These are phyloP conservation scores for Ustilago curta DNA, from an alignment of 1,284 basidiomycete species.

Conservation along the genomic window DNA sequence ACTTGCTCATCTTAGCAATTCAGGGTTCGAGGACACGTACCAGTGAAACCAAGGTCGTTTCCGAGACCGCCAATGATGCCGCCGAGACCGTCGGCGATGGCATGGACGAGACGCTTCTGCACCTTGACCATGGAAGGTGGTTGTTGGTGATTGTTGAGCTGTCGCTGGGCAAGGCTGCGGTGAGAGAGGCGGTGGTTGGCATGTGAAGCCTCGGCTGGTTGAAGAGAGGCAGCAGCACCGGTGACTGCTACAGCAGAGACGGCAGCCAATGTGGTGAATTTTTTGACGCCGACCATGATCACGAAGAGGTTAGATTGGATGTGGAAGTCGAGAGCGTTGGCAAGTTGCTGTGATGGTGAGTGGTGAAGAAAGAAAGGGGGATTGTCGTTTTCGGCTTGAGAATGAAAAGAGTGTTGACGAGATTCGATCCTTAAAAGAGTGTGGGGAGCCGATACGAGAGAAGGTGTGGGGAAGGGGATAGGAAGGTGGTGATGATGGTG, in stretches of 20 bases:
- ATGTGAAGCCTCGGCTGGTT: conserved; percentile 31
- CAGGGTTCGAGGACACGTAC: conserved; percentile 28
- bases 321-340: conserved; percentile 2
- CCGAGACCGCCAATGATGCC: conserved; percentile 33
- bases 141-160: conserved; percentile 18
- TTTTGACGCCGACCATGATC: conserved; percentile 35
- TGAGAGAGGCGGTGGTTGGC: conserved; percentile 26
- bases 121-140: conserved; percentile 35
- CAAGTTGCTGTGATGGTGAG: not conserved
- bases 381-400: not conserved
- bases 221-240: conserved; percentile 29
- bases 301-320: not conserved
- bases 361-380: not conserved
- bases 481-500: conserved; percentile 10
- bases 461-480: conserved; percentile 4
- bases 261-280: conserved; percentile 33
- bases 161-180: conserved; percentile 25
- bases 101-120: conserved; percentile 31
- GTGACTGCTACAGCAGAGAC: conserved; percentile 35
- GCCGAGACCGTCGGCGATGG: conserved; percentile 25
- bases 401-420: conserved; percentile 22
- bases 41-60: conserved; percentile 29
- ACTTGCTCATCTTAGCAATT: not conserved
- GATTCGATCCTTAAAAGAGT: conserved; percentile 17
- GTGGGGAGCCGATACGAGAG: conserved; percentile 14